Conservation (phyloP, 176 grass and related monocot species). For the Eleusine indica region DNA sequence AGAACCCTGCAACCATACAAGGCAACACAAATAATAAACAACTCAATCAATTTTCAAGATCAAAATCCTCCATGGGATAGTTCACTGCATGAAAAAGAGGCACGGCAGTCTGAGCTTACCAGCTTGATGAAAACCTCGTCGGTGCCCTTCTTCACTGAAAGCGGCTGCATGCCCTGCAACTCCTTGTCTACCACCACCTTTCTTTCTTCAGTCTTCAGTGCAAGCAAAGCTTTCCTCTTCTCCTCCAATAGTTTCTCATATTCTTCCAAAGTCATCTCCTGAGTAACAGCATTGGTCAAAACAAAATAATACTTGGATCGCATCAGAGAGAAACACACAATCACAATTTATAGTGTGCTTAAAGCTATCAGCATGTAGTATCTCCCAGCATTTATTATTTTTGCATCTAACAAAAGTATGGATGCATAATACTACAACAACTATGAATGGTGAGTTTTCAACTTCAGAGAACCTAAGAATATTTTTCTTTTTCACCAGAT, state of each 20-base stretch:
- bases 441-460: neutral
- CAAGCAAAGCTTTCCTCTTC: conserved; percentile 73
- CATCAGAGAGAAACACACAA: neutral
- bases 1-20: conserved; percentile 52
- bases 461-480: too few relatives aligned
- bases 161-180: conserved; percentile 67
- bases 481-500: neutral
- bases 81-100: neutral
- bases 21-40: neutral
- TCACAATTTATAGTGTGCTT: neutral
- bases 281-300: conserved; percentile 7
- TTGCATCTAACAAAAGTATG: too few relatives aligned
- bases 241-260: conserved; percentile 88
- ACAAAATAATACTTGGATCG: neutral
- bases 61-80: too few relatives aligned
- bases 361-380: neutral
- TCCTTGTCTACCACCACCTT: conserved; percentile 81
- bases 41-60: too few relatives aligned
- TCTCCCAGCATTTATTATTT: neutral
- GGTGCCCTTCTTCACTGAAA: conserved; percentile 58
- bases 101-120: conserved; percentile 23
- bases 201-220: conserved; percentile 68
- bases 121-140: conserved; percentile 78
- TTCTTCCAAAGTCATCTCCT: conserved; percentile 94
- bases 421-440: neutral